Conservation (phyloP, 306 rosid species). For the Canavalia ensiformis region DNA sequence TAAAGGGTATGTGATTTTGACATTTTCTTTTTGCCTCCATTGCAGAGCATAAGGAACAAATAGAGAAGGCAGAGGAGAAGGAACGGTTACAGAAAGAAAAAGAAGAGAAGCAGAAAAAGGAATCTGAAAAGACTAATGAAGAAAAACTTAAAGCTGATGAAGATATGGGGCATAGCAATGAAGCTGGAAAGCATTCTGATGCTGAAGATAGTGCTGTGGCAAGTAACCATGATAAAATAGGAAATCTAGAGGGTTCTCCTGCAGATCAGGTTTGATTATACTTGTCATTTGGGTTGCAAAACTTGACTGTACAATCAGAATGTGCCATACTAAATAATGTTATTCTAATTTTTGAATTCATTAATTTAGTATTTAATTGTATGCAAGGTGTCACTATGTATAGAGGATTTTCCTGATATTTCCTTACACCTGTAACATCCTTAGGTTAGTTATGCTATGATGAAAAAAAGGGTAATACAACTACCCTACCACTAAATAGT, state of each 20-base stretch:
- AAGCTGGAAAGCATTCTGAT: constrained; percentile 57
- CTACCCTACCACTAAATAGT: constrained; percentile 11
- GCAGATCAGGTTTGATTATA: constrained; percentile 61
- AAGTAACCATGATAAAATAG: constrained; percentile 57
- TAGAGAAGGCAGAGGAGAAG: constrained; percentile 94
- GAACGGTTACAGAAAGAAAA: constrained; percentile 76
- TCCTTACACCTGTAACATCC: constrained; percentile 26
- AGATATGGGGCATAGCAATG: constrained; percentile 45
- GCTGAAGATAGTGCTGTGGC: constrained; percentile 51
- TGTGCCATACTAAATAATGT: constrained; percentile 24
- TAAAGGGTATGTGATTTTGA: constrained; percentile 13
- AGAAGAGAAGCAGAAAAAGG: constrained; percentile 70
- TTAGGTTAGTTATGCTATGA: constrained; percentile 11
- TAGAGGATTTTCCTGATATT: constrained; percentile 39
- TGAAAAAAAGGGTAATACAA: constrained; percentile 13
- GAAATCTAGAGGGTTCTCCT: constrained; percentile 54
- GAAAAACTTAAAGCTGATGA: constrained; percentile 52
- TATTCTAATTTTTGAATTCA: constrained; percentile 35
- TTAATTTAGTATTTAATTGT: constrained; percentile 35
- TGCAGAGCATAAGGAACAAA: constrained; percentile 92
- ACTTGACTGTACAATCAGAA: constrained; percentile 42
- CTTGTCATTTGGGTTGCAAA: constrained; percentile 35
- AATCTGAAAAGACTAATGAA: constrained; percentile 63
- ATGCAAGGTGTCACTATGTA: constrained; percentile 14
- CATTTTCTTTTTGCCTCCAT: constrained; percentile 41